Percentiles rank a stretch among this genome's conserved stretches.
phyloP scores from a whole-genome alignment of 2,329 filamentous ascomycete genomes.

The Penicillium vulpinum region DNA sequence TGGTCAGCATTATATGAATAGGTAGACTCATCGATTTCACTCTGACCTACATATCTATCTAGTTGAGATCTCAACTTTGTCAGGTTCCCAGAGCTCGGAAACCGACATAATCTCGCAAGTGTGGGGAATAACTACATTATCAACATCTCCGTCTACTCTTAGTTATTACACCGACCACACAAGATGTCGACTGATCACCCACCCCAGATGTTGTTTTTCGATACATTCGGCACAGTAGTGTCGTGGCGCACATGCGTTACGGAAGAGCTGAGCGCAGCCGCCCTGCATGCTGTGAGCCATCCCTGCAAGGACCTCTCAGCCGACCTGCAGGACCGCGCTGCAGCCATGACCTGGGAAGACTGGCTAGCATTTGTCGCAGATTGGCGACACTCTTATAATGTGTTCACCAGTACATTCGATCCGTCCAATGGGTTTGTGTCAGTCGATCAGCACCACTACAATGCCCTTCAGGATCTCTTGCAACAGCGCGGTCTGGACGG shows the following conservation, averaged over 20 bases:
- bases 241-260: slow-evolving; percentile 72
- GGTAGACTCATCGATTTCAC: not conserved
- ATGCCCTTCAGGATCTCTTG: slow-evolving; percentile 62
- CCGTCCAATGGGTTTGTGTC: slow-evolving; percentile 59
- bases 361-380: slow-evolving; percentile 67
- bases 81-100: not conserved
- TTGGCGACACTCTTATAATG: slow-evolving; percentile 66
- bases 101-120: not conserved
- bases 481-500: slow-evolving; percentile 55
- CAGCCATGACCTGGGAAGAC: slow-evolving; percentile 55
- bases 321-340: slow-evolving; percentile 50
- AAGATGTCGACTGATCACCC: slow-evolving; percentile 26
- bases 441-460: slow-evolving; percentile 70
- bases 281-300: slow-evolving; percentile 51
- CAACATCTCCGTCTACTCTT: not conserved
- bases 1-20: not conserved
- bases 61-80: not conserved
- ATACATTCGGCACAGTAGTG: slow-evolving; percentile 62
- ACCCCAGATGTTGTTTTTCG: slow-evolving; percentile 35
- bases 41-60: not conserved
- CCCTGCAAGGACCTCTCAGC: slow-evolving; percentile 48
- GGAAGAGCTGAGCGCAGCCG: slow-evolving; percentile 56
- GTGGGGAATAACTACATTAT: not conserved
- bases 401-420: slow-evolving; percentile 56
- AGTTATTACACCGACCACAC: not conserved